Conservation (phyloP, 2,329 filamentous ascomycete species). For the Talaromyces islandicus region DNA sequence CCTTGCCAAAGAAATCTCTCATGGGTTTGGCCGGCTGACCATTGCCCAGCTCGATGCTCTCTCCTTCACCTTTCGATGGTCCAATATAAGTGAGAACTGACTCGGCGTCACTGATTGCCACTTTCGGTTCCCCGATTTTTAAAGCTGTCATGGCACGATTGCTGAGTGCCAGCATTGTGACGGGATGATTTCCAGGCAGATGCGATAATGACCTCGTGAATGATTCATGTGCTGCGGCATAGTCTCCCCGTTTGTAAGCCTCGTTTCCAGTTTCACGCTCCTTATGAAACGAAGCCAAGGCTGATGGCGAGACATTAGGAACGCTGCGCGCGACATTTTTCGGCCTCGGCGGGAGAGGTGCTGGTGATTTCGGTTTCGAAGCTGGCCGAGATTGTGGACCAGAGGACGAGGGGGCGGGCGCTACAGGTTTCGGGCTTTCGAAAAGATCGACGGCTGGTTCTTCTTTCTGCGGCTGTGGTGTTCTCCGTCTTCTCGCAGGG, state of each 20-base stretch:
- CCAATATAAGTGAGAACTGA: slow-evolving; percentile 75
- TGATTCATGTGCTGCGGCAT: slow-evolving; percentile 72
- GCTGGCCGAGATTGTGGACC: slow-evolving; percentile 29
- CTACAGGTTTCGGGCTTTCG: slow-evolving; percentile 40
- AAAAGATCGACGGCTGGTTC: slow-evolving; percentile 59
- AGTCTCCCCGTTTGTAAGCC: slow-evolving; percentile 93
- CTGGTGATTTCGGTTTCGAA: slow-evolving; percentile 37
- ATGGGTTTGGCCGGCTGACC: slow-evolving; percentile 71
- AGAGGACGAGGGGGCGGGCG: slow-evolving; percentile 21
- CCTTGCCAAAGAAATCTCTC: slow-evolving; percentile 90
- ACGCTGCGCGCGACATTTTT: slow-evolving; percentile 45
- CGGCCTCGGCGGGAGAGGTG: slow-evolving; percentile 41
- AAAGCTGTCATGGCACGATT: slow-evolving; percentile 86
- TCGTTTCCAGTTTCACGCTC: slow-evolving; percentile 75
- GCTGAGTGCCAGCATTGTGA: slow-evolving; percentile 81
- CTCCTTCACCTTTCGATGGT: slow-evolving; percentile 67
- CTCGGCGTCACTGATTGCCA: slow-evolving; percentile 79
- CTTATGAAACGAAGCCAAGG: slow-evolving; percentile 68
- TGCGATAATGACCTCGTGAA: slow-evolving; percentile 72
- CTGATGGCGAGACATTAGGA: slow-evolving; percentile 62
- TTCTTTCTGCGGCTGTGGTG: slow-evolving; percentile 21
- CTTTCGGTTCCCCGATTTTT: slow-evolving; percentile 87
- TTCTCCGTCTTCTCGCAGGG: slow-evolving; percentile 68
- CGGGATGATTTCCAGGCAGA: slow-evolving; percentile 71
- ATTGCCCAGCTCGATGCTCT: slow-evolving; percentile 65